Evolutionary conservation across 1,284 basidiomycete genomes (phyloP), one percentile per base, ranked within the genome.

Genomic region (Coniferiporia weirii): DNA sequence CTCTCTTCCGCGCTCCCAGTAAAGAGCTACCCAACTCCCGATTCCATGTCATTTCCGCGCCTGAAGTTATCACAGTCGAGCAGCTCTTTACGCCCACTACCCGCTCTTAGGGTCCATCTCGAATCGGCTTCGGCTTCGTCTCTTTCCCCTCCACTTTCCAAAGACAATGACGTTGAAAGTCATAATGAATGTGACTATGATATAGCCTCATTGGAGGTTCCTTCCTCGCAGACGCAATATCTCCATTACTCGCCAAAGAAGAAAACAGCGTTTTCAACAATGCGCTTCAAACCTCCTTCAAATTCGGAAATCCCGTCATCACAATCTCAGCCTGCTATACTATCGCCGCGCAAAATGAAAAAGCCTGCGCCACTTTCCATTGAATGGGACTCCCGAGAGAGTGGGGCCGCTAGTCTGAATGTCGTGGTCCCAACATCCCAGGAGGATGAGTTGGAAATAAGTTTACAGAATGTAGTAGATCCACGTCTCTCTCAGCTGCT

Each of bases 371-470:
- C 56, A 17, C 27, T 57, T 13, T 40, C 52, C 17, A 58, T 40
- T 15, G 15, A 40, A 12, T 40, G 32, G n/a, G 1, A 20, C 43
- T 34, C 9, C 34, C 50, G 35, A 17, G 20, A 47, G 44, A 44
- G 7, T 17, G 4, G 22, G 8, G 2, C 38, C 12, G 44, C 8
- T 9, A 46, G 44, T 13, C n/a, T 47, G n/a, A 53, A 53, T 36
- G n/a, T 56, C 36, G 52, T 58, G 9, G 52, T 61, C 3, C 60
- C 60, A 10, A 59, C 60, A 9, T 61, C 60, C 36, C 60, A 61
- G 40, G 57, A 59, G 46, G 60, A 61, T n/a, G 60, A 61, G 46
- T 15, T 36, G n/a, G 60, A 61, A 27, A 35, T 61, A n/a, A 52
- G 44, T 27, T 47, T 56, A n/a, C 13, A 22, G 13, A 51, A 53